Percentiles rank a stretch among this genome's conserved stretches.
Conservation (phyloP, 2,329 filamentous ascomycete species). For the Knufia fluminis region DNA sequence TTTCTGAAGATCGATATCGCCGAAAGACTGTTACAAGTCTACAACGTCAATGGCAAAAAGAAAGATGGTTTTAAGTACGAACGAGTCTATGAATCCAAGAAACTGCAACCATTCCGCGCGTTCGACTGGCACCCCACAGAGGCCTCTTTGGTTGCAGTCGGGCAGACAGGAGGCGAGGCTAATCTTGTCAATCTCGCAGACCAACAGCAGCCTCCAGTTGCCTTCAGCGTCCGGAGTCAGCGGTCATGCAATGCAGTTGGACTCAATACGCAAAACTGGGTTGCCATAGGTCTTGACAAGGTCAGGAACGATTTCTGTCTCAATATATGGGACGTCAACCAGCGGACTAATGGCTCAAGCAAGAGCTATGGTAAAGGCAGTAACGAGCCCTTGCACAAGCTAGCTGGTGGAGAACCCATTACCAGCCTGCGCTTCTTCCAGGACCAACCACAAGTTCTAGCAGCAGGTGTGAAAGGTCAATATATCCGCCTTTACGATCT, state of each 20-base stretch:
- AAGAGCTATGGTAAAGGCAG: constrained; percentile 18
- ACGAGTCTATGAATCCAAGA: constrained; percentile 43
- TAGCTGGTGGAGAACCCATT: constrained; percentile 54
- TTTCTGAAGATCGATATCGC: constrained; percentile 55
- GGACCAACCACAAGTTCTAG: constrained; percentile 50
- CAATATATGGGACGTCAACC: constrained; percentile 55
- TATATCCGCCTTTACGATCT: constrained; percentile 55
- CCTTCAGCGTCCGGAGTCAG: constrained; percentile 53
- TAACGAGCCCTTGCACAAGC: constrained; percentile 45
- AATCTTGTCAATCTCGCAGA: constrained; percentile 48
- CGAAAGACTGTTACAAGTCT: constrained; percentile 50
- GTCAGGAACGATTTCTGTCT: constrained; percentile 56
- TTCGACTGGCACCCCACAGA: constrained; percentile 57
- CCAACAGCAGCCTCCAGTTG: constrained; percentile 36
- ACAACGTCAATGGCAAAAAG: constrained; percentile 38
- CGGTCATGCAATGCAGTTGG: constrained; percentile 57
- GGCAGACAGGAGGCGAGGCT: constrained; percentile 53
- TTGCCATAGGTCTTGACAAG: constrained; percentile 54
- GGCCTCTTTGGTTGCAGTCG: constrained; percentile 50
- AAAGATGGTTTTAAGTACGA: constrained; percentile 42
- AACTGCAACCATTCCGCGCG: constrained; percentile 52
- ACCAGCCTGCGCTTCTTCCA: constrained; percentile 57
- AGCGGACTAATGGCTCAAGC: constrained; percentile 31
- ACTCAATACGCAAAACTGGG: constrained; percentile 46
- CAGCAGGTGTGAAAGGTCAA: constrained; percentile 52